Conservation (phyloP, 1,284 basidiomycete species). For the Ceratobasidium sp. region DNA sequence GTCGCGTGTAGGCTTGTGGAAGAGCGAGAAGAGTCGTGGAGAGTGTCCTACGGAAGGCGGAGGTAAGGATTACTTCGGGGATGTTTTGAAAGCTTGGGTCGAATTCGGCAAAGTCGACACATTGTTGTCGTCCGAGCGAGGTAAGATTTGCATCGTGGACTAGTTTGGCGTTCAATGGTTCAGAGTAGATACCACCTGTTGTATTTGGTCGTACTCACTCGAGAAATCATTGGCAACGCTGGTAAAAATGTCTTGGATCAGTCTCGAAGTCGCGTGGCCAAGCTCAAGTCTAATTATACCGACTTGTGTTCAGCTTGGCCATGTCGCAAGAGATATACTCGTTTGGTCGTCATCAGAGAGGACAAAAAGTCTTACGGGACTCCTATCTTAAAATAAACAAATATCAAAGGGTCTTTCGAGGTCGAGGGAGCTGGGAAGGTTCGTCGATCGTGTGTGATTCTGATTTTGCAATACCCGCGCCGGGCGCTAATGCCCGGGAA, state of each 20-base stretch:
- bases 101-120: conserved; percentile 8
- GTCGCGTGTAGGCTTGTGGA: conserved; percentile 12
- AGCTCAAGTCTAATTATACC: not conserved
- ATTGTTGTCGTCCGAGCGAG: conserved; percentile 29
- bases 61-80: conserved; percentile 28
- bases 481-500: not conserved
- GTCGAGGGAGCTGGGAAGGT: conserved; percentile 21
- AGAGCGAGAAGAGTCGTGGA: conserved; percentile 34
- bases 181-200: too few relatives aligned
- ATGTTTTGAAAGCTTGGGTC: conserved; percentile 18
- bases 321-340: conserved; percentile 38
- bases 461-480: not conserved
- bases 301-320: conserved; percentile 45
- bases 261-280: too few relatives aligned
- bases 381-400: not conserved
- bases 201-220: not conserved
- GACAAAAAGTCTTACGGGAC: not conserved
- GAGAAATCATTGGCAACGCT: conserved; percentile 16
- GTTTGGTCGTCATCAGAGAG: conserved; percentile 13
- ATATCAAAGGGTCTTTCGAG: not conserved
- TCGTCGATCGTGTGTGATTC: conserved; percentile 3
- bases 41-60: conserved; percentile 29
- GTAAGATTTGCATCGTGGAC: conserved; percentile 40
- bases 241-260: too few relatives aligned
- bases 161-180: not conserved